Evolutionary conservation across 1,284 basidiomycete species (phyloP).

Genomic region (Cronartium quercuum): DNA sequence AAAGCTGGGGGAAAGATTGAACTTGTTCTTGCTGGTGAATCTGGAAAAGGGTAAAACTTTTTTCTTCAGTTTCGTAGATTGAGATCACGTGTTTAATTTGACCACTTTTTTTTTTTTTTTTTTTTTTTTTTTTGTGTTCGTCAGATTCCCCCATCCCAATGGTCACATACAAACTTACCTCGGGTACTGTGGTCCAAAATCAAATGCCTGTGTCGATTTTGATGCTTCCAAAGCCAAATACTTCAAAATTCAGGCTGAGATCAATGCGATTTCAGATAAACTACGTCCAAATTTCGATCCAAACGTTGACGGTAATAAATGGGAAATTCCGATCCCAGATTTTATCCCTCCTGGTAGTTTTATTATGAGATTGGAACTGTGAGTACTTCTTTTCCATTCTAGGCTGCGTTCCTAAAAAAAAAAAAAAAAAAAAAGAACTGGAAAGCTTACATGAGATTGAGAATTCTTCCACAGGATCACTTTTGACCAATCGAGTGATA

Average conservation of each 20-base stretch:
- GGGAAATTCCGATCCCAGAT: constrained; percentile 27
- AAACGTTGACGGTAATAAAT: constrained; percentile 16
- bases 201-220: constrained; percentile 22
- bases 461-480: constrained; percentile 14
- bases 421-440: background rate
- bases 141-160: constrained; percentile 22
- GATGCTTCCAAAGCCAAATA: constrained; percentile 21
- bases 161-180: constrained; percentile 26
- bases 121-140: background rate
- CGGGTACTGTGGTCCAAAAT: constrained; percentile 21
- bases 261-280: constrained; percentile 24
- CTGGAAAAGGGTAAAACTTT: constrained; percentile 26
- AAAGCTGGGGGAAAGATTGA: constrained; percentile 24
- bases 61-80: background rate
- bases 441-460: background rate
- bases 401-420: background rate
- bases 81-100: background rate
- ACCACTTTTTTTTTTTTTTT: background rate
- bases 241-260: constrained; percentile 23
- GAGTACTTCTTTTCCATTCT: background rate
- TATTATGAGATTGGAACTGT: constrained; percentile 34
- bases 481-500: constrained; percentile 19
- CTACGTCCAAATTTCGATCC: constrained; percentile 15
- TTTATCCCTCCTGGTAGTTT: constrained; percentile 27
- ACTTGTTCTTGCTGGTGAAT: constrained; percentile 7